These are phyloP conservation scores for Spathaspora hagerdaliae DNA, from an alignment of 805 yeast species.

Conservation along the genomic window DNA sequence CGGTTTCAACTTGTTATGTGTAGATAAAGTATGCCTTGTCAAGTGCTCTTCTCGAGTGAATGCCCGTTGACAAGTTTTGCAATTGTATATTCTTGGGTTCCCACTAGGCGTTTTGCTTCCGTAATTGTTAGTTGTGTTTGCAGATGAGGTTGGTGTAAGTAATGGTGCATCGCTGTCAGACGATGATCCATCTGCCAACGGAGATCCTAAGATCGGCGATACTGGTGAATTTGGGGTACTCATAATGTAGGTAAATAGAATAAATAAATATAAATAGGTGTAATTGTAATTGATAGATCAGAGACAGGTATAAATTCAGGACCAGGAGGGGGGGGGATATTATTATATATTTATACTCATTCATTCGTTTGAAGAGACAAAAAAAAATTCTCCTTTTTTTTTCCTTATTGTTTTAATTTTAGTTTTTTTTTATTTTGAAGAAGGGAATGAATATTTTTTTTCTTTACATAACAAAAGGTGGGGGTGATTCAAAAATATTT, in stretches of 20 bases:
- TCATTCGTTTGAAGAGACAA: not conserved
- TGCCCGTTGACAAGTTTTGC: conserved; percentile 40
- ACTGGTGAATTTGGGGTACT: conserved; percentile 3
- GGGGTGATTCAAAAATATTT: conserved; percentile 3
- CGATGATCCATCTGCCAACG: not conserved
- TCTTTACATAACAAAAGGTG: not conserved
- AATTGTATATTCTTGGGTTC: conserved; percentile 38
- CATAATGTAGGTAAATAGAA: not conserved
- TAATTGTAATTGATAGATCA: not conserved
- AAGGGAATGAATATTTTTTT: not conserved
- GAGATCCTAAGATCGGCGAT: conserved; percentile 1
- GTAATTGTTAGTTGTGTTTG: conserved; percentile 13
- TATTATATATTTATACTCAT: not conserved
- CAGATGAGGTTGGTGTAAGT: not conserved
- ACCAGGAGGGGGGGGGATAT: not conserved
- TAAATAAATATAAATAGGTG: not conserved
- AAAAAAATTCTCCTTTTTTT: not conserved
- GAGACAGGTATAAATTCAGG: not conserved
- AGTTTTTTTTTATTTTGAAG: not conserved
- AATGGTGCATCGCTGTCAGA: not conserved
- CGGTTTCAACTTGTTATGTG: conserved; percentile 43
- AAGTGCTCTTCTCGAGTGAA: conserved; percentile 46
- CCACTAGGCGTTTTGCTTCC: conserved; percentile 44
- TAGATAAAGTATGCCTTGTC: conserved; percentile 38
- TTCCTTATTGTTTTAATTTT: not conserved